Evolutionary conservation across 345 rosid species (phyloP), one percentile per base, ranked within the genome.

Genomic region (Sisymbrium altissimum): DNA sequence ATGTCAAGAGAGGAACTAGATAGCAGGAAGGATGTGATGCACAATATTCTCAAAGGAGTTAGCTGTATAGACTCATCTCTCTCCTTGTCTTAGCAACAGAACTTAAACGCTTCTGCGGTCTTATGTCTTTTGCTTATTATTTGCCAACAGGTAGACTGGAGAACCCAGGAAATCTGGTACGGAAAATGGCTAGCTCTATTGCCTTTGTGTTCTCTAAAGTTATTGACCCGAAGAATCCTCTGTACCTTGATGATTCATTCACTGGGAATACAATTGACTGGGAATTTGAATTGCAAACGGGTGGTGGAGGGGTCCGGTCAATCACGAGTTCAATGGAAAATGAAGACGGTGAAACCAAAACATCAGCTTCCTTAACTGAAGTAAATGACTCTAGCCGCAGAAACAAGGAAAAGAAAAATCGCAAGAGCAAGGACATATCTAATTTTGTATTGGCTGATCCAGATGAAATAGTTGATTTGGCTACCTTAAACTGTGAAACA

Each of bases 41-140:
- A 85, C 83, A 86, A 80, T 48, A 84, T 92, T 85, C 97, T 95
- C 76, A 88, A 83, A 83, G 99, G 99, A 87, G 89, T 95, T 84
- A 87, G 87, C 89, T 79, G 99, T 95, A 86, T 61, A 49, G 38
- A 75, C 80, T 76, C 75, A 48, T 39, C 68, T 54, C 84, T 65
- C 25, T 80, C 21, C 25, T 23, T 65, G 68, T 66, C 57, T 70
- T 83, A 39, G 40, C n/a, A 59, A 69, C 57, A 64, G 38, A 71
- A 44, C 39, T 56, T 48, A 36, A 63, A 45, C 48, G 63, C 75
- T 54, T 44, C 19, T 36, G 73, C 48, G 60, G 21, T 53, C 76
- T 79, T 32, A 75, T 59, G 7, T 69, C 17, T 64, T 69, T 50
- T 72, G 50, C 73, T 79, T 71, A 21, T 74, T 67, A 21, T 78